A percentile compares a stretch with the other conserved stretches of the same genome.
These are phyloP conservation scores for Rhodamnia rubescens DNA, from an alignment of 345 rosid genomes.

Conservation along the genomic window DNA sequence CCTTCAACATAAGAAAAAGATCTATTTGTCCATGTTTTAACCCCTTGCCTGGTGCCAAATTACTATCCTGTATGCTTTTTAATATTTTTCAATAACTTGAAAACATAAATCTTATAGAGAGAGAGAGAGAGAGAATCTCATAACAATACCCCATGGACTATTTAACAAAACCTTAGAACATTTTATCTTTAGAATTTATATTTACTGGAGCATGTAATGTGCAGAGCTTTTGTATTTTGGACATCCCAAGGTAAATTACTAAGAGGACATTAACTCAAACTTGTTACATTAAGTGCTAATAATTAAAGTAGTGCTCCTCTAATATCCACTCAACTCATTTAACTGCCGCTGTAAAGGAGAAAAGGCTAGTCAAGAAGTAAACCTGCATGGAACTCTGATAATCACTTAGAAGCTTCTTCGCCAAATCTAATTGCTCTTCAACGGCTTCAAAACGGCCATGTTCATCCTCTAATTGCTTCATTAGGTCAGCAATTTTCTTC, in stretches of 20 bases:
- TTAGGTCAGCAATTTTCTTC: constrained; percentile 50
- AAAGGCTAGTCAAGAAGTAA: constrained; percentile 1
- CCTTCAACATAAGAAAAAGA: not conserved
- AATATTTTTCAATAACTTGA: not conserved
- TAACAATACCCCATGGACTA: not conserved
- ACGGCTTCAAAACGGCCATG: constrained; percentile 27
- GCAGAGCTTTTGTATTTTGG: not conserved
- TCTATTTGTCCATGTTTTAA: not conserved
- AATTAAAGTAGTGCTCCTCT: not conserved
- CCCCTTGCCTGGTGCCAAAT: not conserved
- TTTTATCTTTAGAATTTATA: not conserved
- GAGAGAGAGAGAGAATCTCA: not conserved
- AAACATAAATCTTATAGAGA: not conserved
- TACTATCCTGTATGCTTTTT: not conserved
- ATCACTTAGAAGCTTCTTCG: constrained; percentile 36
- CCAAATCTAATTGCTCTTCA: constrained; percentile 39
- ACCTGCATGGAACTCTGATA: constrained; percentile 53
- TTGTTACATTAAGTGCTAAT: not conserved
- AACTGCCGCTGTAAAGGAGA: not conserved
- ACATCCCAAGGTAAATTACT: not conserved
- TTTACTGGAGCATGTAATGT: not conserved
- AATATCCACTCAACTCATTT: not conserved
- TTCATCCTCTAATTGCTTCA: constrained; percentile 45
- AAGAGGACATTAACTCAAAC: not conserved
- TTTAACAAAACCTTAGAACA: not conserved